Conservation (phyloP, 1,284 basidiomycete species). For the Phellopilus nigrolimitatus region DNA sequence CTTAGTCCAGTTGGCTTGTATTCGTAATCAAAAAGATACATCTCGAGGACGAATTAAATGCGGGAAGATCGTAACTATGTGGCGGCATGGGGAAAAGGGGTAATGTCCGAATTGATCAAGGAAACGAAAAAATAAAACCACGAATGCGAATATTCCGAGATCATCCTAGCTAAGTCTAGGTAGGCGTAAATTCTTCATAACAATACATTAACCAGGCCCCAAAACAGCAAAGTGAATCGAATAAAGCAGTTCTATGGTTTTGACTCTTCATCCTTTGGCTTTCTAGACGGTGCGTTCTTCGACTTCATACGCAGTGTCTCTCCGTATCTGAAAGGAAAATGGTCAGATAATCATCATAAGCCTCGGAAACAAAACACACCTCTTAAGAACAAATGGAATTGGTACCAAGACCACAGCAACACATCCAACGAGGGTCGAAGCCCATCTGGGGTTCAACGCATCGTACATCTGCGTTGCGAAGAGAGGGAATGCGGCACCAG, state of each 20-base stretch:
- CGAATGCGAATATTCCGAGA: too few relatives aligned
- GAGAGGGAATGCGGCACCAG: slow-evolving; percentile 57
- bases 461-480: slow-evolving; percentile 53
- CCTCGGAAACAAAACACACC: slow-evolving; percentile 25
- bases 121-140: too few relatives aligned
- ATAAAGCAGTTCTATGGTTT: slow-evolving; percentile 11
- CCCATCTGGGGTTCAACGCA: slow-evolving; percentile 47
- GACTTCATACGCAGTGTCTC: slow-evolving; percentile 12
- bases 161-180: too few relatives aligned
- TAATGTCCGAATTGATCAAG: too few relatives aligned
- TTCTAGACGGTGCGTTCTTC: slow-evolving; percentile 15
- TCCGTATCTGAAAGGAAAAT: slow-evolving; percentile 14
- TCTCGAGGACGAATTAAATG: too few relatives aligned
- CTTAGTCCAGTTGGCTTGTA: too few relatives aligned
- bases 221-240: too few relatives aligned
- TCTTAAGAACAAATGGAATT: slow-evolving; percentile 48
- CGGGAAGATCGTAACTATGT: too few relatives aligned
- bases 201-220: background rate
- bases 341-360: background rate
- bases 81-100: too few relatives aligned
- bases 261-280: slow-evolving; percentile 10
- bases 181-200: background rate
- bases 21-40: too few relatives aligned
- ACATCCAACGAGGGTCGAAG: slow-evolving; percentile 50
- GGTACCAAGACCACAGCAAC: slow-evolving; percentile 48